A percentile compares a stretch with the other conserved stretches of the same genome.
phyloP scores from a whole-genome alignment of 176 grass and related monocot species.

The Oryza coarctata region DNA sequence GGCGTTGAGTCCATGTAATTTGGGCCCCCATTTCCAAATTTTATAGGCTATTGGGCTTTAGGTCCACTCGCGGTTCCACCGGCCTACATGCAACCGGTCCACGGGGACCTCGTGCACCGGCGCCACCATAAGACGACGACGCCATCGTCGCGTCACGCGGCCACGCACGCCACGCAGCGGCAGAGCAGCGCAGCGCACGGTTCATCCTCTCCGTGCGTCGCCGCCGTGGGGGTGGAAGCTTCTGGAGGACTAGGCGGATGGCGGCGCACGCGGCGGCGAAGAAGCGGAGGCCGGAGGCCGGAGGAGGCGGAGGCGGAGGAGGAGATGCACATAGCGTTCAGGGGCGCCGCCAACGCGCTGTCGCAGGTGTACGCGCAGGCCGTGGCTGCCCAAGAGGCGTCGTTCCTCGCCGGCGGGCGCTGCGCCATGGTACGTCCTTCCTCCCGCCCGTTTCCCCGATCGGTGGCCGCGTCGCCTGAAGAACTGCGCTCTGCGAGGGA shows the following conservation, averaged over 20 bases:
- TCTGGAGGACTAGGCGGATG: conserved; percentile 20
- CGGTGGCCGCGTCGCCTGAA: not conserved
- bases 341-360: conserved; percentile 61
- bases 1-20: too few species aligned
- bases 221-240: not conserved
- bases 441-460: not conserved
- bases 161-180: not conserved
- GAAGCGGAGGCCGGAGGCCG: conserved; percentile 45
- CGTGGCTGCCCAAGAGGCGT: conserved; percentile 46
- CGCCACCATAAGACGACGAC: conserved; percentile 1
- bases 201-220: not conserved
- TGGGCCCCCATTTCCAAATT: not conserved
- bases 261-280: conserved; percentile 37
- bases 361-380: conserved; percentile 63
- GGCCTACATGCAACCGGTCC: conserved; percentile 24
- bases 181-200: not conserved
- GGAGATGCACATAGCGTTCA: conserved; percentile 54
- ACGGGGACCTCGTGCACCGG: not conserved
- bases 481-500: not conserved
- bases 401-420: conserved; percentile 49
- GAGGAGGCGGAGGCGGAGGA: conserved; percentile 45
- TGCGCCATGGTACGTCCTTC: conserved; percentile 32
- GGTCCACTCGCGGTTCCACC: not conserved
- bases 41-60: too few species aligned
- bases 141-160: not conserved